phyloP scores from a whole-genome alignment of 345 rosid genomes.

The Salix purpurea region DNA sequence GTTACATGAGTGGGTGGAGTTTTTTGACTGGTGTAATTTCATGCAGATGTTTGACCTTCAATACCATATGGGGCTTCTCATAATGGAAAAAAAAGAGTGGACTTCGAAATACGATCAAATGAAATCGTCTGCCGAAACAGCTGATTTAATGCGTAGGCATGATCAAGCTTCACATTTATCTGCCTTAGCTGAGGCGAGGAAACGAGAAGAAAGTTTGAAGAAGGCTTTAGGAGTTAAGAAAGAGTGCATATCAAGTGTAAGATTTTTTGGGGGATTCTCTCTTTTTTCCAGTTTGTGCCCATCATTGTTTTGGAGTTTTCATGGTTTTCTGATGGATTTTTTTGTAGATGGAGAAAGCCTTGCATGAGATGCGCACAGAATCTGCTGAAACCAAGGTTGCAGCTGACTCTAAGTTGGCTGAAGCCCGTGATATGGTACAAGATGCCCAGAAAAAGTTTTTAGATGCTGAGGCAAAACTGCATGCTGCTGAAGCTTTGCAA shows the following conservation, averaged over 20 bases:
- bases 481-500: conserved; percentile 64
- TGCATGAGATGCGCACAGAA: conserved; percentile 96
- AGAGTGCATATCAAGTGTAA: conserved; percentile 87
- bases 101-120: conserved; percentile 53
- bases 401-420: conserved; percentile 60
- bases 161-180: conserved; percentile 63
- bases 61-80: conserved; percentile 91
- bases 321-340: conserved; percentile 9
- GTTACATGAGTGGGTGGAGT: not conserved
- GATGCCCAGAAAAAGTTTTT: conserved; percentile 58
- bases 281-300: not conserved
- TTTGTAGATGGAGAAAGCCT: conserved; percentile 77
- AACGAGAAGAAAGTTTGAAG: conserved; percentile 73
- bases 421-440: conserved; percentile 60
- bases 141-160: conserved; percentile 52
- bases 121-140: conserved; percentile 63
- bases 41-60: conserved; percentile 79
- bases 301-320: not conserved
- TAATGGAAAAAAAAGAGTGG: conserved; percentile 71
- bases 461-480: conserved; percentile 64
- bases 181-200: conserved; percentile 65
- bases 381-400: conserved; percentile 87
- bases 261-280: conserved; percentile 18
- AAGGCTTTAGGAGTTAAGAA: conserved; percentile 80
- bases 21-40: conserved; percentile 2